These are phyloP conservation scores for Plasmodium vivax DNA, from an alignment of 169 alveolate species.

Conservation along the genomic window DNA sequence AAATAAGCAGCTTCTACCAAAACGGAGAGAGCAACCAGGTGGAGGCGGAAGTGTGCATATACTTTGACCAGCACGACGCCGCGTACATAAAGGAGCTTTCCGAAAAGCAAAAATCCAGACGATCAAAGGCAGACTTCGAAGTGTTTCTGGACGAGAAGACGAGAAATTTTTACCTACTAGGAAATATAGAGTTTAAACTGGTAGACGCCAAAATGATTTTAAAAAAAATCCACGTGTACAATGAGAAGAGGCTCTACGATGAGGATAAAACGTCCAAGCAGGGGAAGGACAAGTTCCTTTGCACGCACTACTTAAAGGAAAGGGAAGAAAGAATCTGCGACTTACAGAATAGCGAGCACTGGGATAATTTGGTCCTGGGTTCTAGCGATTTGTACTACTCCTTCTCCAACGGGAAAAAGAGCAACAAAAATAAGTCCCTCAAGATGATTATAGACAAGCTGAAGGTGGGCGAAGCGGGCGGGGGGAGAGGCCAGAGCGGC, in stretches of 20 bases:
- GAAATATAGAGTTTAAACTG: slow-evolving; percentile 41
- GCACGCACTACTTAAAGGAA: slow-evolving; percentile 33
- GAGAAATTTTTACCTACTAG: slow-evolving; percentile 20
- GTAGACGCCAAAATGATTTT: slow-evolving; percentile 41
- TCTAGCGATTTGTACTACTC: slow-evolving; percentile 59
- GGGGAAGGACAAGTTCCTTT: slow-evolving; percentile 51
- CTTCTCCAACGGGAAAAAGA: slow-evolving; percentile 25
- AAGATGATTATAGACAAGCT: slow-evolving; percentile 33
- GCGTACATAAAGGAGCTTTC: background rate
- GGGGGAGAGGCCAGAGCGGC: background rate
- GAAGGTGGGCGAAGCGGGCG: slow-evolving; percentile 2
- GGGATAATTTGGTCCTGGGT: slow-evolving; percentile 51
- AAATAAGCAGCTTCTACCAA: slow-evolving; percentile 42
- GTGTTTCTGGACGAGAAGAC: background rate
- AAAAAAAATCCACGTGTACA: slow-evolving; percentile 28
- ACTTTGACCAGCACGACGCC: slow-evolving; percentile 27
- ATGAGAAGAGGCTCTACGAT: slow-evolving; percentile 22
- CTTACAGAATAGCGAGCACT: slow-evolving; percentile 32
- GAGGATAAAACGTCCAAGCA: background rate
- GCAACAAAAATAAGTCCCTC: slow-evolving; percentile 29
- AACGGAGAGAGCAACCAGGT: background rate
- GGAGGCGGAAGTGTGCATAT: slow-evolving; percentile 40
- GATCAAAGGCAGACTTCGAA: slow-evolving; percentile 22
- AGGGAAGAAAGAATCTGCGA: slow-evolving; percentile 44
- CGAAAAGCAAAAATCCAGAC: slow-evolving; percentile 10